Evolutionary conservation across 2,329 filamentous ascomycete genomes (phyloP), one percentile per base, ranked within the genome.

Genomic region (Cadophora sp.): DNA sequence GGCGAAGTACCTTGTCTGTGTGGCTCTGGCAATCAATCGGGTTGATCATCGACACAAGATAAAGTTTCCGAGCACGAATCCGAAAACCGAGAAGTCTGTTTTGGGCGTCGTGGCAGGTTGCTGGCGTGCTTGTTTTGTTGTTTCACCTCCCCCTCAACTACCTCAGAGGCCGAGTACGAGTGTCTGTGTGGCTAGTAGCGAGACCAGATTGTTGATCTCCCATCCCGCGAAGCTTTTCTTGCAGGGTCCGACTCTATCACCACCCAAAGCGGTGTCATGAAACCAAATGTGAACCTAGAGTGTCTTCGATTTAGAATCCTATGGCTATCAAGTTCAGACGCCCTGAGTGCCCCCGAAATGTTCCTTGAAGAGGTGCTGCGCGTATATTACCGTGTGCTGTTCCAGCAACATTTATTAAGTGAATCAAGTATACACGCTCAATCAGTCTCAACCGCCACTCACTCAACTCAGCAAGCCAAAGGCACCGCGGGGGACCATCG

Each of bases 131-230:
- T 63, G 39, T 63, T 55, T 47, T 48, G 27, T 27, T 43, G 60
- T 63, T 63, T 63, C 60, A 63, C 36, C 27, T 55, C 36, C 48
- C 36, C 36, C 24, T 22, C n/a, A 60, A 27, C 13, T 4, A 47
- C 18, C 45, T 61, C 43, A 50, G n/a, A 50, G 45, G 43, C 43
- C 59, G 27, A 33, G 13, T 50, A 11, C 24, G 24, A 39, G 24
- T 50, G 43, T 50, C 24, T 61, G 43, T 61, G 43, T 61, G 59
- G 59, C 59, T 50, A 24, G 48, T 18, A 18, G 14, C 16, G 48
- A 41, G 14, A 13, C 13, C 18, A 24, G 59, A 33, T 41, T 16
- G 33, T 33, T 48, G 59, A 61, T 50, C 59, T 33, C 16, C 13
- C 27, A 36, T 33, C 18, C 27, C 27, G 24, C 36, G 59, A 39